phyloP scores from a whole-genome alignment of 208 protist genomes.

The Blechomonas ayalai region DNA sequence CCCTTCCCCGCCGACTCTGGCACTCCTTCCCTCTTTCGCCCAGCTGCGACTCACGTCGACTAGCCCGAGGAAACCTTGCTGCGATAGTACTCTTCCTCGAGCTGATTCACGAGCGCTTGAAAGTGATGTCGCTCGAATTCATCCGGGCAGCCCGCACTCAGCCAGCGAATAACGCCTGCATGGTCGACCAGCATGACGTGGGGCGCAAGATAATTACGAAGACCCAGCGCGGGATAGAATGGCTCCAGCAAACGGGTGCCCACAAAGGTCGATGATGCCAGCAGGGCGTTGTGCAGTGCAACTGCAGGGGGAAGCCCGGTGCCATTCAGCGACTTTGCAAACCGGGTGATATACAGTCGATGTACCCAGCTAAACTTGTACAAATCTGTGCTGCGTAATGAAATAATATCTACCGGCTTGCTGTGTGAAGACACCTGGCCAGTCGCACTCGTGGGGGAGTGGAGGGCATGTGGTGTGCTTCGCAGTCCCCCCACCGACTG shows the following conservation, averaged over 20 bases:
- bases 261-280: conserved; percentile 71
- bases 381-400: conserved; percentile 69
- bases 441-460: too few relatives aligned
- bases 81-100: conserved; percentile 67
- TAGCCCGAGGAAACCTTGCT: too few relatives aligned
- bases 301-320: conserved; percentile 4
- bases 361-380: conserved; percentile 83
- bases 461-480: too few relatives aligned
- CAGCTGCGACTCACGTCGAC: too few relatives aligned
- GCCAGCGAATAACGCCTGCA: conserved; percentile 70
- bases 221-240: conserved; percentile 52
- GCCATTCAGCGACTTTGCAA: conserved; percentile 38
- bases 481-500: too few relatives aligned
- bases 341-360: conserved; percentile 57
- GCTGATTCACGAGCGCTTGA: conserved; percentile 50
- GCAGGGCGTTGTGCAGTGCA: conserved; percentile 18
- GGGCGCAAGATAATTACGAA: conserved; percentile 81
- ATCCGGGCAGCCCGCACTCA: conserved; percentile 79
- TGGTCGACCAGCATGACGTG: conserved; percentile 81
- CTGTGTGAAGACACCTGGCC: too few relatives aligned
- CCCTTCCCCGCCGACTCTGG: too few relatives aligned
- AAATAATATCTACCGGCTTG: conserved; percentile 73
- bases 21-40: too few relatives aligned
- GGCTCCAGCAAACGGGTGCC: conserved; percentile 61
- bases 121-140: conserved; percentile 56